Base-by-base conservation (phyloP, 1,284 basidiomycete genomes). In the Ustilago loliicola region DNA sequence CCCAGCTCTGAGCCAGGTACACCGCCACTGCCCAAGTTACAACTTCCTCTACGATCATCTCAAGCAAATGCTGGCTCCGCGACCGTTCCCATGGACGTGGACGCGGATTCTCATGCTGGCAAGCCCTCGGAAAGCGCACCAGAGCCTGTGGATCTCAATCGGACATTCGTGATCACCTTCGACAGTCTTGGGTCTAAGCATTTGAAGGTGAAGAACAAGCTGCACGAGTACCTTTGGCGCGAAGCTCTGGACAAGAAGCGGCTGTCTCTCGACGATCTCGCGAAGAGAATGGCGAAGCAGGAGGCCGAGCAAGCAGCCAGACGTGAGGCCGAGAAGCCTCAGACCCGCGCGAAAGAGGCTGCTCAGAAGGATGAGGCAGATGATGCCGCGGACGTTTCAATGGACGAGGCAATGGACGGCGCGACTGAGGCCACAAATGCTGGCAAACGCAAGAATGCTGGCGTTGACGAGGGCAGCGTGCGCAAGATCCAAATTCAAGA, bases 141-240 rank as follows among this genome's bases (percentile, higher is more conserved):
- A 7, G 34, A 11, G 17, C 15, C 61, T 2, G 23, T 61, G 1
- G 38, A 68, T 27, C 54, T 66, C 15, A 59, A 77, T 7, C 60
- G 69, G 29, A 65, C 73, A 1, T 75, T 80, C 52, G 66, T 84
- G 36, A 71, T 83, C 38, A 77, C 77, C 17, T 77, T 98, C 60
- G 96, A 99, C 85, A 98, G 95, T 1, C 89, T 99, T 30, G 92
- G 92, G 0, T 88, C 88, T 13, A 87, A 88, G 17, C 96, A 98
- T 86, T 87, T 87, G 0, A 89, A 90, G 23, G 93, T 91, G 1
- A 85, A 88, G 50, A 92, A 88, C 48, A 89, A 88, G 19, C 89
- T 99, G 17, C 87, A 87, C 29, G 82, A 88, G 27, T 99, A 96
- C 86, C 90, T 98, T 9, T 87, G 88, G 45, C 88, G 89, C 74